Percentiles rank a stretch among this genome's conserved stretches.
Evolutionary conservation across 768 basidiomycete genomes (phyloP).

Genomic region (Trametes sanguinea): DNA sequence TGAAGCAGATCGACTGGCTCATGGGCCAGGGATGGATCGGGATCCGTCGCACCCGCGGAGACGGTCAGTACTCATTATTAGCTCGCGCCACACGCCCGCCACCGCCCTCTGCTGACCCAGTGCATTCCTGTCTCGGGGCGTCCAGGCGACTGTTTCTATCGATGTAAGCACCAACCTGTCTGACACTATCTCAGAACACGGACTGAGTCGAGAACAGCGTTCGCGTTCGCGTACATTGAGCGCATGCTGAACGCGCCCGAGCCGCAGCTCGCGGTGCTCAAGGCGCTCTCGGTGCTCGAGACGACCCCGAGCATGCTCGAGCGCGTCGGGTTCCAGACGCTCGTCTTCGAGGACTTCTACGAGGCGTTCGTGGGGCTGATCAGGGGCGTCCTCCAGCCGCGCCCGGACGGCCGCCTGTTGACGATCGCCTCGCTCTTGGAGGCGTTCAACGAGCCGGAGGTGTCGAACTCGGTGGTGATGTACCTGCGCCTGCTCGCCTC

Average conservation of each 20-base stretch:
- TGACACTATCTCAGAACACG: background rate
- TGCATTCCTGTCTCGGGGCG: background rate
- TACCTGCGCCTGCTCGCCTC: slow-evolving; percentile 85
- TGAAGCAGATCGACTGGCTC: slow-evolving; percentile 77
- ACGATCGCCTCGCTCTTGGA: slow-evolving; percentile 44
- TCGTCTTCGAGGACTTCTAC: slow-evolving; percentile 78
- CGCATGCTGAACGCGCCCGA: slow-evolving; percentile 57
- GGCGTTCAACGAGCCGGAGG: slow-evolving; percentile 57
- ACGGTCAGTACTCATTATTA: slow-evolving; percentile 41
- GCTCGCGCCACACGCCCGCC: slow-evolving; percentile 13
- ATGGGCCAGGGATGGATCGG: slow-evolving; percentile 58
- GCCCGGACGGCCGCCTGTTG: slow-evolving; percentile 37
- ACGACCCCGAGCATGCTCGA: slow-evolving; percentile 53
- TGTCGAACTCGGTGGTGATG: slow-evolving; percentile 73
- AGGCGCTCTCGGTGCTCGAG: slow-evolving; percentile 54
- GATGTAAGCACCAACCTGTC: slow-evolving; percentile 54
- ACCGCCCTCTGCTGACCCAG: background rate
- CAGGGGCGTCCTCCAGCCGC: slow-evolving; percentile 42
- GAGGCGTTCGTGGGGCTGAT: slow-evolving; percentile 60
- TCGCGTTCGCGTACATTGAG: slow-evolving; percentile 81
- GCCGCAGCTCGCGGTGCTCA: slow-evolving; percentile 46
- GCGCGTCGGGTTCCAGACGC: slow-evolving; percentile 58
- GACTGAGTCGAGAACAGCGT: slow-evolving; percentile 49
- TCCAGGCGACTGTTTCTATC: slow-evolving; percentile 87
- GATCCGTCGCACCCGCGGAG: slow-evolving; percentile 75